Evolutionary conservation across 352 stramenopile species (phyloP).

Genomic region (Peronospora tabacina): DNA sequence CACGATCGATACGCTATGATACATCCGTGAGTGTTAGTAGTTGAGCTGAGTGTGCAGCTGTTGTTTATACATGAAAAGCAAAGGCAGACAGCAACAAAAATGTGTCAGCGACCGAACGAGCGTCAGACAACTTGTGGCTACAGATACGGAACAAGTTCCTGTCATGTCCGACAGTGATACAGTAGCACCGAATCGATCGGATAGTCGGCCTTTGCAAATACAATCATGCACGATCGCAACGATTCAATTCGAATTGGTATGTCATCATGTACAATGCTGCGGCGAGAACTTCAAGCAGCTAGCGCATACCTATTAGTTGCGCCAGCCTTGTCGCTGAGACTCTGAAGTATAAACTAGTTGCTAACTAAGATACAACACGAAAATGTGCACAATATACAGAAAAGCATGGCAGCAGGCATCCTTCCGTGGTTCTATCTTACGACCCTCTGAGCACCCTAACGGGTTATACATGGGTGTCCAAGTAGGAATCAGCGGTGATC

Average conservation of each 20-base stretch:
- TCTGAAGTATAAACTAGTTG: conserved; percentile 15
- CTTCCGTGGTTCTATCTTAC: background rate
- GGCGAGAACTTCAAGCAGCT: conserved; percentile 29
- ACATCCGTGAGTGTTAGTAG: no score
- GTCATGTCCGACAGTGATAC: no score
- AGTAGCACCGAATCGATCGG: no score
- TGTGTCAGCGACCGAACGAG: no score
- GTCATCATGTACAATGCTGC: conserved; percentile 24
- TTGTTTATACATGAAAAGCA: no score
- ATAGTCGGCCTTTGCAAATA: background rate
- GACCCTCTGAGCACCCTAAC: background rate
- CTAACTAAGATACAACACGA: conserved; percentile 20
- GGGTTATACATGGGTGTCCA: conserved; percentile 49
- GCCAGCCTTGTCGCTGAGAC: conserved; percentile 11
- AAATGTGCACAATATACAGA: conserved; percentile 29
- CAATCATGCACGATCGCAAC: background rate
- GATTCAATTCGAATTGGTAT: background rate
- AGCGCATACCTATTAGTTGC: conserved; percentile 15
- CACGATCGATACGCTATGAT: no score
- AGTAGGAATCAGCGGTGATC: conserved; percentile 26
- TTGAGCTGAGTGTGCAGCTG: no score
- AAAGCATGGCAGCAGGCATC: conserved; percentile 4
- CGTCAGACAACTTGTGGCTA: no score
- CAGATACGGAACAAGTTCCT: no score
- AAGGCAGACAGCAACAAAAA: no score